These are phyloP conservation scores for Maudiozyma barnettii DNA, from an alignment of 805 yeast species.

Conservation along the genomic window DNA sequence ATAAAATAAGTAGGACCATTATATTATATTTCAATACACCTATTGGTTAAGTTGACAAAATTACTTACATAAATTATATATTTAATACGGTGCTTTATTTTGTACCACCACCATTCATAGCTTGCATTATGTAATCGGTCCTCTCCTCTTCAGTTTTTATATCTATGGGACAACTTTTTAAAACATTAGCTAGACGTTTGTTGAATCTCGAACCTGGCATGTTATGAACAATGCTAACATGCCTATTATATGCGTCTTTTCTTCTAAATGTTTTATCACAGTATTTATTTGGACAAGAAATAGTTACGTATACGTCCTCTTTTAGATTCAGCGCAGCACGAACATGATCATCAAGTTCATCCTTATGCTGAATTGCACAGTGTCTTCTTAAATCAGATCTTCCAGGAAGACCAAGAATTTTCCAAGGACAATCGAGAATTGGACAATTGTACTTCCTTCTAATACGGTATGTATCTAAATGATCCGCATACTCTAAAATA, in stretches of 20 bases:
- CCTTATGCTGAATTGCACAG: constrained; percentile 38
- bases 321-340: constrained; percentile 22
- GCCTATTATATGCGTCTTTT: constrained; percentile 46
- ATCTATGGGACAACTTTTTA: constrained; percentile 16
- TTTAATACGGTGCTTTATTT: background rate
- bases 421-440: constrained; percentile 39
- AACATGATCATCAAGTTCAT: constrained; percentile 21
- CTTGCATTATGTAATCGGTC: background rate
- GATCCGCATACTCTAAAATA: constrained; percentile 33
- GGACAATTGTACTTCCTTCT: constrained; percentile 38
- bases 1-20: too few species aligned
- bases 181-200: constrained; percentile 24
- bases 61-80: background rate
- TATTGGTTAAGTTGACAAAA: too few species aligned
- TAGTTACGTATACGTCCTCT: constrained; percentile 24
- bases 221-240: constrained; percentile 41
- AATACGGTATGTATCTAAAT: constrained; percentile 35
- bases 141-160: constrained; percentile 1
- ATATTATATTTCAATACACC: too few species aligned
- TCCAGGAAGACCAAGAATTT: constrained; percentile 39
- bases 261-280: constrained; percentile 44
- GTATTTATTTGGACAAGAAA: constrained; percentile 24
- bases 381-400: constrained; percentile 42
- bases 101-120: background rate
- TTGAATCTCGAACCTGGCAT: constrained; percentile 35